phyloP scores from a whole-genome alignment of 2,329 filamentous ascomycete genomes.

The Aspergillus jensenii region DNA sequence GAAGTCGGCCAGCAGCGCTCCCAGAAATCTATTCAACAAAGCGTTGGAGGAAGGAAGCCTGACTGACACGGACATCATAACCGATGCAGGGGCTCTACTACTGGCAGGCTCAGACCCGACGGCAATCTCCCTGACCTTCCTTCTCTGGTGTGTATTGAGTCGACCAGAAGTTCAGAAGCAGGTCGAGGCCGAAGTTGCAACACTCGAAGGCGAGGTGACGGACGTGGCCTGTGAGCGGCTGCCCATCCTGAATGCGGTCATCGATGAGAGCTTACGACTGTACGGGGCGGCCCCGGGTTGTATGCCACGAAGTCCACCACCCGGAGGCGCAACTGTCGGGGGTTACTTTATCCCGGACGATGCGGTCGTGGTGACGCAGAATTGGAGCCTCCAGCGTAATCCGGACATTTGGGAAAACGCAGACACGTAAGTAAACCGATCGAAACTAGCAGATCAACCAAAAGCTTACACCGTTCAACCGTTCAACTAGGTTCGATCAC shows the following conservation, averaged over 20 bases:
- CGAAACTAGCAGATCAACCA: not conserved
- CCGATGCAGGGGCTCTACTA: conserved; percentile 1
- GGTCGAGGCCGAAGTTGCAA: conserved; percentile 3
- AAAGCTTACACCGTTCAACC: not conserved
- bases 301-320: conserved; percentile 1
- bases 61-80: conserved; percentile 2
- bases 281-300: not conserved
- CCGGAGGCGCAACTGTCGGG: not conserved
- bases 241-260: not conserved
- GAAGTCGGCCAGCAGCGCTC: not conserved
- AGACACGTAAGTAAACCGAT: not conserved
- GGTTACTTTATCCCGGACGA: not conserved
- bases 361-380: not conserved
- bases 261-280: not conserved
- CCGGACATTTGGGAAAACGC: not conserved
- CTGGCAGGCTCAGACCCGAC: conserved; percentile 3
- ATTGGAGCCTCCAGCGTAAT: conserved; percentile 1
- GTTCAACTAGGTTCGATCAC: conserved; percentile 1
- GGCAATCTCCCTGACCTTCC: conserved; percentile 3
- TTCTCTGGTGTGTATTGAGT: conserved; percentile 2
- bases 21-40: conserved; percentile 3
- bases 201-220: not conserved
- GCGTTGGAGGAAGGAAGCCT: not conserved
- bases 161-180: conserved; percentile 1
- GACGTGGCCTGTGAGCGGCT: not conserved